Percentiles rank a stretch among this genome's conserved stretches.
Conservation (phyloP, 140 eudicot species). For the Flaveria floridana region DNA sequence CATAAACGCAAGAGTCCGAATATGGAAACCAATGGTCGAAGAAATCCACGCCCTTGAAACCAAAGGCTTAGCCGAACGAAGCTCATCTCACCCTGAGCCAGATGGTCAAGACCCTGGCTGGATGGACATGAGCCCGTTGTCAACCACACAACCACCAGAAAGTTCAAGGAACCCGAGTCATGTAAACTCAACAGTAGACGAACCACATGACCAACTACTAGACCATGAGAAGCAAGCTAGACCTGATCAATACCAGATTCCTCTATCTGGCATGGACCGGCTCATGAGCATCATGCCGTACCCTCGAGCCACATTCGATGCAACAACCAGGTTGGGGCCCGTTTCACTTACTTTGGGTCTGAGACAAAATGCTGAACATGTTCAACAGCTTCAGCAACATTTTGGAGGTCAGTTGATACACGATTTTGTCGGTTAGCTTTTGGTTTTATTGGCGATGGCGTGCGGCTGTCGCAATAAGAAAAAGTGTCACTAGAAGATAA, state of each 20-base stretch:
- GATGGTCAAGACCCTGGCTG: constrained; percentile 34
- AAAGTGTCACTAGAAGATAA: constrained; percentile 16
- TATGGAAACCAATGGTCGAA: constrained; percentile 95
- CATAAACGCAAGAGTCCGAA: constrained; percentile 83
- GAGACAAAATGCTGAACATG: constrained; percentile 67
- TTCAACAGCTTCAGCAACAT: constrained; percentile 56
- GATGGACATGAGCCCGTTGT: constrained; percentile 25
- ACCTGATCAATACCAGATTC: constrained; percentile 41
- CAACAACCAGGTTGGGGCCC: constrained; percentile 56
- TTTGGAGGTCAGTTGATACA: constrained; percentile 75
- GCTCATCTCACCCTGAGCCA: constrained; percentile 35
- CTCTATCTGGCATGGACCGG: constrained; percentile 51
- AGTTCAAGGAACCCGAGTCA: constrained; percentile 32
- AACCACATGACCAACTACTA: constrained; percentile 28
- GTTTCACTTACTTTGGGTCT: constrained; percentile 86
- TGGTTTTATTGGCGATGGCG: not conserved
- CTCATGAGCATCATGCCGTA: constrained; percentile 55
- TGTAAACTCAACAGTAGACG: constrained; percentile 11
- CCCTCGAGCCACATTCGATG: constrained; percentile 52
- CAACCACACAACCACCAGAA: constrained; percentile 36
- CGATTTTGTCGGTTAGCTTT: constrained; percentile 67
- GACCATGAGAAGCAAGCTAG: constrained; percentile 56
- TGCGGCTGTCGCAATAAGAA: constrained; percentile 19
- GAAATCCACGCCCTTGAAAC: constrained; percentile 83
- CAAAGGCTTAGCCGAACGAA: constrained; percentile 48